A percentile compares a stretch with the other conserved stretches of the same genome.
Conservation (phyloP, 2,329 filamentous ascomycete genomes). For the Fusarium nisikadoi region DNA sequence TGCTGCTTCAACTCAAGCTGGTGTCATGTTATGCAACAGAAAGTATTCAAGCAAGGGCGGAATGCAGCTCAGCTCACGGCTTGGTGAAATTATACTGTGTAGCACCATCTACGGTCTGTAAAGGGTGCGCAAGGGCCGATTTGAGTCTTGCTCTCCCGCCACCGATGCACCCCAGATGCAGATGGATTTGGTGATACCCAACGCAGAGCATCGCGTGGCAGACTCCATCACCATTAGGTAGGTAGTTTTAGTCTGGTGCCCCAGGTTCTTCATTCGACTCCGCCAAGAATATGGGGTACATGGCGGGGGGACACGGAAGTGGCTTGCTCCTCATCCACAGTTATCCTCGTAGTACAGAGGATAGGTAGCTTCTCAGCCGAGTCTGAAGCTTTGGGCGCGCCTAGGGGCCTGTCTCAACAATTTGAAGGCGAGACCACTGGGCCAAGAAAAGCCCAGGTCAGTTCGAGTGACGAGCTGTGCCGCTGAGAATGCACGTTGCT, state of each 20-base stretch:
- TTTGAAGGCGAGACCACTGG: neutral
- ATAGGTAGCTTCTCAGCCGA: neutral
- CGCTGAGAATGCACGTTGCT: constrained; percentile 19
- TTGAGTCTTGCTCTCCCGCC: constrained; percentile 1
- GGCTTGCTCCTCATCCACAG: constrained; percentile 21
- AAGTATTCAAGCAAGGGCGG: constrained; percentile 3
- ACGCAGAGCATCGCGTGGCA: neutral
- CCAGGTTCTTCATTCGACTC: constrained; percentile 11
- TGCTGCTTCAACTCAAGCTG: neutral
- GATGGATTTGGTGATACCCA: constrained; percentile 11
- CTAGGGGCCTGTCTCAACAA: neutral
- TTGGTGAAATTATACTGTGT: constrained; percentile 2
- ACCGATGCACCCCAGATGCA: constrained; percentile 4
- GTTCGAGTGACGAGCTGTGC: constrained; percentile 15
- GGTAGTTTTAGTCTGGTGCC: constrained; percentile 1
- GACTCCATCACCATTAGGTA: constrained; percentile 5
- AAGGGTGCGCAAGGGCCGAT: constrained; percentile 13
- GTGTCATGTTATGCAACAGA: constrained; percentile 5
- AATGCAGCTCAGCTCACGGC: constrained; percentile 7
- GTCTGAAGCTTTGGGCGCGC: neutral
- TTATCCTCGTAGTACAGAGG: neutral
- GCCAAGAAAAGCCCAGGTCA: constrained; percentile 11
- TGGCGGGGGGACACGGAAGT: constrained; percentile 32
- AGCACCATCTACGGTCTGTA: neutral
- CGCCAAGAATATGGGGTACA: constrained; percentile 37